Base-by-base conservation (phyloP, 257 asterid species). In the Primulina huaijiensis region DNA sequence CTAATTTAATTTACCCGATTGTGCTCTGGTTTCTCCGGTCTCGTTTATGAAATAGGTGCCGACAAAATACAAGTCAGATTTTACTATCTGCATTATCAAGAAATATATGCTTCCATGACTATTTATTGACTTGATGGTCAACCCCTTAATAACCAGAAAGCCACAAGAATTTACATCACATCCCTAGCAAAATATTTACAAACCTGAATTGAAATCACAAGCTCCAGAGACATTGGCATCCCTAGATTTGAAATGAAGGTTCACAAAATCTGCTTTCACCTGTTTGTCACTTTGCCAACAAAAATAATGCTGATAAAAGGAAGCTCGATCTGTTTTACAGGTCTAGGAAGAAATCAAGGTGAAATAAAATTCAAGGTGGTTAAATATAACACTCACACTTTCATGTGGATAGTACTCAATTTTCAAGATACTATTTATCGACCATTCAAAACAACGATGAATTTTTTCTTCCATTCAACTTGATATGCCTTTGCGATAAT, bases 211-310 rank as follows among this genome's bases (percentile, higher is more conserved):
- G 30, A 43, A 34, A 31, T 52, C 37, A 50, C 68, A 60, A 20
- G 69, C 64, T 69, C 64, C 79, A 64, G 71, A 81, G 23, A 63
- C 79, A 64, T 79, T 64, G 52, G 64, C 69, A 74, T 70, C 86
- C 80, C 69, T 30, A 65, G 65, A 74, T 59, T 74, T 77, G 60
- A 88, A 56, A 56, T 70, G 72, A 68, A 92, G 71, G 40, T 63
- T 72, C 75, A 92, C 76, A 64, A 60, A 63, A 72, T 84, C 86
- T 10, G 87, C 85, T 77, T 83, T 72, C 72, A 72, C 83, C 97
- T 90, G 72, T 27, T 75, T 67, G 76, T 63, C 62, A 69, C 58
- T 74, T 63, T 31, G 31, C 64, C 65, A 59, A 65, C 43, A 60
- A 67, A 65, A 35, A 31, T 55, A 14, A 20, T 55, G 40, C 58